These are phyloP conservation scores for Colletotrichum liriopes DNA, from an alignment of 2,329 filamentous ascomycete species.

Conservation along the genomic window DNA sequence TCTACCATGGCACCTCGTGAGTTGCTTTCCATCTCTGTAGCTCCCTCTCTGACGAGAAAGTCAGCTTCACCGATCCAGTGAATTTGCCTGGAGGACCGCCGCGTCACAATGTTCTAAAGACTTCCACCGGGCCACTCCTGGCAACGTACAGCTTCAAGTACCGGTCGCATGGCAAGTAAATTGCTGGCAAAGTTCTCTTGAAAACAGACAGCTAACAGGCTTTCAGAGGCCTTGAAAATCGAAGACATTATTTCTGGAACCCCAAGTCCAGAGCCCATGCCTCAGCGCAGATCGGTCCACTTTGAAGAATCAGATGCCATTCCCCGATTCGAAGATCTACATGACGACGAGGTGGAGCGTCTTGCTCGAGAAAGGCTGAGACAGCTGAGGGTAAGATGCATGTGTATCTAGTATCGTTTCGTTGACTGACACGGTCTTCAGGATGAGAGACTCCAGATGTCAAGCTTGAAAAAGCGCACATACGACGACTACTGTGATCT, in stretches of 20 bases:
- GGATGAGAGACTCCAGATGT: constrained; percentile 40
- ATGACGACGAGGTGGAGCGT: constrained; percentile 47
- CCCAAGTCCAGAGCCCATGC: constrained; percentile 42
- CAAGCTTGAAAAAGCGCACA: constrained; percentile 48
- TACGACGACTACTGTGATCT: constrained; percentile 48
- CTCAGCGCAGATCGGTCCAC: constrained; percentile 24
- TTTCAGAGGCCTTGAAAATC: constrained; percentile 50
- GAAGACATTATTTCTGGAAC: constrained; percentile 51
- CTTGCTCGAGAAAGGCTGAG: constrained; percentile 51
- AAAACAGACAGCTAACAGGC: background rate
- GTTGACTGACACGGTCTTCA: constrained; percentile 20
- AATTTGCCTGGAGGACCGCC: background rate
- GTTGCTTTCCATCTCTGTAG: background rate
- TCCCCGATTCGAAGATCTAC: constrained; percentile 43
- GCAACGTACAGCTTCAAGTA: constrained; percentile 52
- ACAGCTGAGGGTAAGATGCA: constrained; percentile 46
- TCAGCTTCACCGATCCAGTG: constrained; percentile 14
- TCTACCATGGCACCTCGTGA: constrained; percentile 54
- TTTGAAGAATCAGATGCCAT: background rate
- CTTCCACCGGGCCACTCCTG: constrained; percentile 45
- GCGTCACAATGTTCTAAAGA: background rate
- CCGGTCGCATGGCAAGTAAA: constrained; percentile 48
- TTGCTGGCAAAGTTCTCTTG: background rate
- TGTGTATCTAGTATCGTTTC: background rate
- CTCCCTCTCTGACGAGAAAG: background rate